Conservation (phyloP, 306 rosid genomes). For the Medicago arabica region DNA sequence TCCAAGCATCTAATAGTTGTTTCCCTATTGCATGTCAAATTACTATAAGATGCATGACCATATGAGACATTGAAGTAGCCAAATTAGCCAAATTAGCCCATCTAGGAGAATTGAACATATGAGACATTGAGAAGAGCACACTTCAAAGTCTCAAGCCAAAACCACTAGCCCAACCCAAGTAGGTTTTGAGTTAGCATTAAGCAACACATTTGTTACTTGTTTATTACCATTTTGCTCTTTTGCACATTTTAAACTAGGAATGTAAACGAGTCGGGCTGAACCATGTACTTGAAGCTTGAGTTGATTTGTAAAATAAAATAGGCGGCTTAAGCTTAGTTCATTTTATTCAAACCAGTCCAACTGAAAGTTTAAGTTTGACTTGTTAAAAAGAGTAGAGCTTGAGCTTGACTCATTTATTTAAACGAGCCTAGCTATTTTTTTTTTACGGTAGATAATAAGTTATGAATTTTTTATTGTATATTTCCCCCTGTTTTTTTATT, state of each 20-base stretch:
- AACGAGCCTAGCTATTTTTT: background rate
- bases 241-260: background rate
- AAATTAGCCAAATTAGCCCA: too few relatives aligned
- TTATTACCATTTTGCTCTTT: background rate
- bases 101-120: too few relatives aligned
- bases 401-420: background rate
- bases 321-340: background rate
- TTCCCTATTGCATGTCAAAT: constrained; percentile 32
- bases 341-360: background rate
- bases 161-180: too few relatives aligned
- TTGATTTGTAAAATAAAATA: background rate
- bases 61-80: too few relatives aligned
- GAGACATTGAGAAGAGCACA: too few relatives aligned
- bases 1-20: background rate
- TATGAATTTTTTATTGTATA: too few relatives aligned
- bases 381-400: background rate
- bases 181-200: background rate
- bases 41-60: background rate
- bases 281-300: background rate
- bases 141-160: too few relatives aligned
- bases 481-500: background rate
- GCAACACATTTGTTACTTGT: background rate
- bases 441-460: too few relatives aligned
- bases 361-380: background rate
- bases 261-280: background rate